A percentile compares a stretch with the other conserved stretches of the same genome.
These are phyloP conservation scores for Penicillium sp. DNA, from an alignment of 2,329 filamentous ascomycete species.

Conservation along the genomic window DNA sequence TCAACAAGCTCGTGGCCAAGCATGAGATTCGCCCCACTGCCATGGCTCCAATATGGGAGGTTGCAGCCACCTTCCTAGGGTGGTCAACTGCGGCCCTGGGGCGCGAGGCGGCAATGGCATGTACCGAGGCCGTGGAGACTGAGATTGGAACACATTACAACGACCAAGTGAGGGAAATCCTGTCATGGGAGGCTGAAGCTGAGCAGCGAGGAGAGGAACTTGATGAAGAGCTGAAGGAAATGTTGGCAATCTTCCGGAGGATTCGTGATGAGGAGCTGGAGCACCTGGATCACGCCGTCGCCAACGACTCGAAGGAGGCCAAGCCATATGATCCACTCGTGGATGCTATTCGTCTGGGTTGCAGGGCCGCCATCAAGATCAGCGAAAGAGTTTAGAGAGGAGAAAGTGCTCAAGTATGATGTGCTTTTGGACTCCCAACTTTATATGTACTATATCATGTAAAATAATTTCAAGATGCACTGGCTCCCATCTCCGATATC, in stretches of 20 bases:
- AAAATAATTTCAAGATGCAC: neutral
- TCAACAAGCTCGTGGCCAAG: slow-evolving; percentile 78
- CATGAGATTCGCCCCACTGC: slow-evolving; percentile 91
- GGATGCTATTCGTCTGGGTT: slow-evolving; percentile 84
- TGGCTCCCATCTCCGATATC: neutral
- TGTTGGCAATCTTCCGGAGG: slow-evolving; percentile 73
- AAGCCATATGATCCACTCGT: slow-evolving; percentile 87
- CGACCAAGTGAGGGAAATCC: slow-evolving; percentile 76
- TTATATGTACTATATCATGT: neutral
- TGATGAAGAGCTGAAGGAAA: slow-evolving; percentile 71
- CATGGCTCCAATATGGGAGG: slow-evolving; percentile 87
- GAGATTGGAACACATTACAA: slow-evolving; percentile 98
- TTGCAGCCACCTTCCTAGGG: slow-evolving; percentile 76
- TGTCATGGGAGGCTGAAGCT: slow-evolving; percentile 79
- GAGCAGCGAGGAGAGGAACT: slow-evolving; percentile 76
- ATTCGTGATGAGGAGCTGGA: slow-evolving; percentile 96
- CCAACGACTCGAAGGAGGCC: slow-evolving; percentile 88
- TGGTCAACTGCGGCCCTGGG: slow-evolving; percentile 90
- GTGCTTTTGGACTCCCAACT: neutral
- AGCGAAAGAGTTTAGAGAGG: slow-evolving; percentile 53
- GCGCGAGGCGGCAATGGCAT: slow-evolving; percentile 95
- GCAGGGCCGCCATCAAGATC: slow-evolving; percentile 88
- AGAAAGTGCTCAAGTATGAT: neutral
- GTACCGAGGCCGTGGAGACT: slow-evolving; percentile 96
- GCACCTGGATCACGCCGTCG: slow-evolving; percentile 91